Percentiles rank a stretch among this genome's conserved stretches.
Evolutionary conservation across 768 basidiomycete species (phyloP).

Genomic region (Tricholoma saponaceum): DNA sequence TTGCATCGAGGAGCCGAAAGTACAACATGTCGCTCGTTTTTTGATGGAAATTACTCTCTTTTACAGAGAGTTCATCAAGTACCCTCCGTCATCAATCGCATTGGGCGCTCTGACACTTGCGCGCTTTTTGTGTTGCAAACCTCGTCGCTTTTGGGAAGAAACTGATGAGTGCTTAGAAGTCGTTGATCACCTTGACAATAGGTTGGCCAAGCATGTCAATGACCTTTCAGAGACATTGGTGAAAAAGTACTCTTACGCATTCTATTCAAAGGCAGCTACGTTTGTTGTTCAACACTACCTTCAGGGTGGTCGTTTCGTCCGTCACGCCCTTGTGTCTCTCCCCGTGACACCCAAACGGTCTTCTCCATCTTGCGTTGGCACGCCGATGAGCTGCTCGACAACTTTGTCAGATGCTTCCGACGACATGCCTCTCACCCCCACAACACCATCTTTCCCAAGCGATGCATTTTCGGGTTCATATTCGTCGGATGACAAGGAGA

Average conservation of each 20-base stretch:
- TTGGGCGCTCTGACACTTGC: constrained; percentile 87
- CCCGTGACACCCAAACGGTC: constrained; percentile 67
- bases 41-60: constrained; percentile 99
- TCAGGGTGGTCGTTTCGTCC: constrained; percentile 72
- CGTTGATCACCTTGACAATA: constrained; percentile 80
- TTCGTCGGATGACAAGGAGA: constrained; percentile 79
- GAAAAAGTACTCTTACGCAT: constrained; percentile 96
- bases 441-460: constrained; percentile 64
- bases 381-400: constrained; percentile 73
- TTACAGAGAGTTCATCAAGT: constrained; percentile 91
- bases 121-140: constrained; percentile 79
- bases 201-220: constrained; percentile 84
- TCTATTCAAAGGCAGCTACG: constrained; percentile 94
- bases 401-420: constrained; percentile 73
- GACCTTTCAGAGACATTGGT: constrained; percentile 93
- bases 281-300: constrained; percentile 94
- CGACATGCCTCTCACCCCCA: constrained; percentile 81
- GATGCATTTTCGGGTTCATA: constrained; percentile 47
- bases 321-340: constrained; percentile 41
- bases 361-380: constrained; percentile 54
- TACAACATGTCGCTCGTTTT: constrained; percentile 95
- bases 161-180: constrained; percentile 81
- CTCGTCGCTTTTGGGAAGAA: constrained; percentile 78
- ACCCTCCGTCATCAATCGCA: constrained; percentile 82
- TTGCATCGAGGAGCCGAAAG: constrained; percentile 78